Evolutionary conservation across 2,329 filamentous ascomycete genomes (phyloP), one percentile per base, ranked within the genome.

Genomic region (Periconia macrospinosa): DNA sequence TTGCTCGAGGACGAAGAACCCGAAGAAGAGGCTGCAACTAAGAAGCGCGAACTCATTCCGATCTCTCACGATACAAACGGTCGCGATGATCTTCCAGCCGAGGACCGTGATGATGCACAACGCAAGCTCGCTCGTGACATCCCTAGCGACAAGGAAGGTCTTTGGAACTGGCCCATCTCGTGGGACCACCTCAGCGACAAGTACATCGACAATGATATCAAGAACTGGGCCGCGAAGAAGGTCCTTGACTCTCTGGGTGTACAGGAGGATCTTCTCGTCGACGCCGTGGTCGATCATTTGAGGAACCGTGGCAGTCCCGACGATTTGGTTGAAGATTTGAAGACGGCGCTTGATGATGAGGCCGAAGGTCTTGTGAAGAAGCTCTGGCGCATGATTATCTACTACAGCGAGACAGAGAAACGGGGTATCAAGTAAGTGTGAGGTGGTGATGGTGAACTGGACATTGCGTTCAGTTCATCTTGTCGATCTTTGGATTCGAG

Each of bases 311-410:
- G 86, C 23, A 83, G 82, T 58, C 90, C 94, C n/a, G 83, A 86
- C 56, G 89, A 89, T 51, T 74, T 99, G 64, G 90, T 93, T 18
- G 90, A 91, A 61, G 89, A 96, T 69, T 77, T 99, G 52, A 90
- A 90, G 71, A 89, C 89, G 86, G 91, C 91, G 42, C 81, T 99
- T 58, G 94, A 97, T 69, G 94, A 99, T 68, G 94, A 97, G 70
- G 92, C 92, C 11, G 92, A 97, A 74, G 88, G 90, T 23, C 78
- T 99, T 61, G 92, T 97, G 47, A 95, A 91, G 84, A 97, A 97
- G 78, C 83, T 99, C 35, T 99, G 94, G 94, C 86, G 93, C 47
- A 96, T 97, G 91, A 87, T 97, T 53, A 96, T 97, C 67, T 97
- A 97, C 85, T 97, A 93, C 68, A 94, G 91, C 6, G 93, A 97